A percentile compares a stretch with the other conserved stretches of the same genome.
Conservation (phyloP, 768 basidiomycete species). For the Cantharellus anzutake region DNA sequence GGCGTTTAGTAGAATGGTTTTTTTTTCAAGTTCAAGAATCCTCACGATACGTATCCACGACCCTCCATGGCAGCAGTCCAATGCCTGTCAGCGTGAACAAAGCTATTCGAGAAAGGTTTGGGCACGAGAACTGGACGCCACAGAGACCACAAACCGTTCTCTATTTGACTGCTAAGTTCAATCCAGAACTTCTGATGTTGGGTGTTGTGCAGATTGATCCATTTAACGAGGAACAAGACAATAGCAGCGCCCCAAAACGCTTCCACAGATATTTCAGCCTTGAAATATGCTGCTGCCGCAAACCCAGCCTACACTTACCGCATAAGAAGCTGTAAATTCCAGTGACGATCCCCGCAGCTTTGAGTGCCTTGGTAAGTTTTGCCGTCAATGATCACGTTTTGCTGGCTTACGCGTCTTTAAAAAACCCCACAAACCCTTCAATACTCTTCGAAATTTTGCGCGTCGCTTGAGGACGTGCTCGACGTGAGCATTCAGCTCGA, state of each 20-base stretch:
- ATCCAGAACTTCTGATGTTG: slow-evolving; percentile 66
- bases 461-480: slow-evolving; percentile 50
- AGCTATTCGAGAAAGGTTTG: slow-evolving; percentile 19
- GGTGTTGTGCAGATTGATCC: slow-evolving; percentile 51
- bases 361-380: not conserved
- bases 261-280: slow-evolving; percentile 9
- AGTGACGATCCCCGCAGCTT: slow-evolving; percentile 53
- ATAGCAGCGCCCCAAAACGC: slow-evolving; percentile 82
- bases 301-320: slow-evolving; percentile 22
- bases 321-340: slow-evolving; percentile 64
- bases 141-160: slow-evolving; percentile 32
- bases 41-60: slow-evolving; percentile 57
- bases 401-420: slow-evolving; percentile 52
- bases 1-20: too few relatives aligned
- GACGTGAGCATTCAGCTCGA: slow-evolving; percentile 54
- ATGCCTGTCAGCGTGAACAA: slow-evolving; percentile 68
- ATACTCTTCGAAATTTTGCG: slow-evolving; percentile 35
- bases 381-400: too few relatives aligned
- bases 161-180: slow-evolving; percentile 56
- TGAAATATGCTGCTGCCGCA: not conserved
- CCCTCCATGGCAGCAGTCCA: slow-evolving; percentile 55
- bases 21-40: not conserved
- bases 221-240: slow-evolving; percentile 46
- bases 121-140: not conserved
- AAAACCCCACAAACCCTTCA: slow-evolving; percentile 64